Evolutionary conservation across 305 asterid species (phyloP).

Genomic region (Fraxinus paxiana): DNA sequence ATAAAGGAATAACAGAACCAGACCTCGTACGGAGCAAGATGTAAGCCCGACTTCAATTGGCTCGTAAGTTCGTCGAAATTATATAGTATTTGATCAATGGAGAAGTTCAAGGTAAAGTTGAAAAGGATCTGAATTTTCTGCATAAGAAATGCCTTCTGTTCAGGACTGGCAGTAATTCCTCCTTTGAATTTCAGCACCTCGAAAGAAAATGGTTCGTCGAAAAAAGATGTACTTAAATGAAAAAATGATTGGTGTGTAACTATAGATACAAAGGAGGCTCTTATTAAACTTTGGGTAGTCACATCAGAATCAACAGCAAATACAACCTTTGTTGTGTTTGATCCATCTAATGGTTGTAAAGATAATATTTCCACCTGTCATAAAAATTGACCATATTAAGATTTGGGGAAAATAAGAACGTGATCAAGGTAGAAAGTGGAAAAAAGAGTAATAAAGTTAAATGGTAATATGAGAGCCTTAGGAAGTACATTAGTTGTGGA

Average conservation of each 20-base stretch:
- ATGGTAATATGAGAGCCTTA: slow-evolving; percentile 5
- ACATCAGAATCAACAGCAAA: slow-evolving; percentile 59
- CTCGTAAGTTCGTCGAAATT: slow-evolving; percentile 62
- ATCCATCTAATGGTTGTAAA: slow-evolving; percentile 37
- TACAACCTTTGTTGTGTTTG: slow-evolving; percentile 63
- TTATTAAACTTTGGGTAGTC: slow-evolving; percentile 55
- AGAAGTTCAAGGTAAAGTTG: slow-evolving; percentile 89
- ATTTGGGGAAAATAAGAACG: neutral
- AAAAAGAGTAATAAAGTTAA: neutral
- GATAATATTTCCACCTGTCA: slow-evolving; percentile 58
- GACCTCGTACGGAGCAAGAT: slow-evolving; percentile 75
- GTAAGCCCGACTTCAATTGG: slow-evolving; percentile 71
- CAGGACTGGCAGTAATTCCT: slow-evolving; percentile 80
- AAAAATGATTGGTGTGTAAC: slow-evolving; percentile 40
- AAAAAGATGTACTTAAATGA: slow-evolving; percentile 57
- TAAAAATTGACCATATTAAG: slow-evolving; percentile 16
- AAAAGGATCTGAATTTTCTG: slow-evolving; percentile 65
- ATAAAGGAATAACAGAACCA: slow-evolving; percentile 12
- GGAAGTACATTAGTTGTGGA: slow-evolving; percentile 61
- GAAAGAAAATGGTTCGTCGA: slow-evolving; percentile 70
- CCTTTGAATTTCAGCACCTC: slow-evolving; percentile 78
- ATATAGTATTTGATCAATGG: slow-evolving; percentile 57
- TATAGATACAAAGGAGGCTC: slow-evolving; percentile 36
- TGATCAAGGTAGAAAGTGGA: neutral
- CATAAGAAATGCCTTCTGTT: slow-evolving; percentile 71